Evolutionary conservation across 2,329 filamentous ascomycete genomes (phyloP).

Genomic region (Stagonosporopsis vannaccii): DNA sequence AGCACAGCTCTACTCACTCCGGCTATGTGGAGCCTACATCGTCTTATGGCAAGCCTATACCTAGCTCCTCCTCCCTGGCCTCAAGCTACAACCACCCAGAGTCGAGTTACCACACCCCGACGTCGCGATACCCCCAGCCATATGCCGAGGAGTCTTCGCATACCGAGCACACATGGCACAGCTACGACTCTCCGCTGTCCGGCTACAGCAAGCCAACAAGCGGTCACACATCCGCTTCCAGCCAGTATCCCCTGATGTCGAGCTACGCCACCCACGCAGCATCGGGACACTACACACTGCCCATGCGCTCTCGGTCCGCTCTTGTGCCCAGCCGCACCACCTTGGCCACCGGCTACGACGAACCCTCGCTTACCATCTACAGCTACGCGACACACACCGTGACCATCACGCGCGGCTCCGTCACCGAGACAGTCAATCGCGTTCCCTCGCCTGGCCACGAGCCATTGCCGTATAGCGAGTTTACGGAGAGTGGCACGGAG

Average conservation of each 20-base stretch:
- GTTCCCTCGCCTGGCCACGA: background rate
- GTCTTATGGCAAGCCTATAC: background rate
- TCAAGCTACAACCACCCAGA: background rate
- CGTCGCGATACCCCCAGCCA: too few relatives aligned
- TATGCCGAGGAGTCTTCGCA: too few relatives aligned
- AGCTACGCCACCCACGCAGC: background rate
- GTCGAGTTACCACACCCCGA: too few relatives aligned
- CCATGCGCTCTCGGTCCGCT: too few relatives aligned
- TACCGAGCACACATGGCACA: too few relatives aligned
- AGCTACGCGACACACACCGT: slow-evolving; percentile 6
- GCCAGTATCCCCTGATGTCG: background rate
- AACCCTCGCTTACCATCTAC: background rate
- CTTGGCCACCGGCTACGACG: background rate
- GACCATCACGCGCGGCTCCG: background rate
- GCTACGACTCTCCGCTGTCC: background rate
- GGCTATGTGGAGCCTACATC: background rate
- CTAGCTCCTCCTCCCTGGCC: background rate
- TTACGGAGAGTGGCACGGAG: too few relatives aligned
- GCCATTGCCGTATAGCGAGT: too few relatives aligned
- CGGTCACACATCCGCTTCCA: too few relatives aligned
- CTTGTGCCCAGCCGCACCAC: background rate
- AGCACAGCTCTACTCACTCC: background rate
- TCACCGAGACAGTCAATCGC: background rate
- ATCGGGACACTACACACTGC: background rate
- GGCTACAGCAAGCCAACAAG: background rate